Evolutionary conservation across 352 stramenopile genomes (phyloP).

Genomic region (Pythium diclinum): DNA sequence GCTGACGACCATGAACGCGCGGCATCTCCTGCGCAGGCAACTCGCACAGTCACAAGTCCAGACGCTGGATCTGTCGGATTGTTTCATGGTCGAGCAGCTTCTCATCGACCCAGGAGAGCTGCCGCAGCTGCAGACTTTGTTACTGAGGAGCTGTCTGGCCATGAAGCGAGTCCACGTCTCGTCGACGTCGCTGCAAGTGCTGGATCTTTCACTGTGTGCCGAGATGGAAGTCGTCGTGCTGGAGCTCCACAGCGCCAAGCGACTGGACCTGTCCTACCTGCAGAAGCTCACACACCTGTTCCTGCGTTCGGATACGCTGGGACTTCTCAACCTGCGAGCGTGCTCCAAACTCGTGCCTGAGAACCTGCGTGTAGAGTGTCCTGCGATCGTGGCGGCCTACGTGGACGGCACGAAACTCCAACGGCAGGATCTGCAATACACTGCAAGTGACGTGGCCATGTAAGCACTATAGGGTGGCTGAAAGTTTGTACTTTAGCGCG

Average conservation of each 20-base stretch:
- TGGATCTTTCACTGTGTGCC: slow-evolving; percentile 46
- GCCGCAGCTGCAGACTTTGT: slow-evolving; percentile 38
- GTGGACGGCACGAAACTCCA: slow-evolving; percentile 47
- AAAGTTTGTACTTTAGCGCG: background rate
- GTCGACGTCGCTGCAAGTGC: slow-evolving; percentile 35
- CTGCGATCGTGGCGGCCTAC: slow-evolving; percentile 33
- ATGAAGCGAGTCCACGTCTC: slow-evolving; percentile 59
- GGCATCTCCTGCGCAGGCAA: slow-evolving; percentile 42
- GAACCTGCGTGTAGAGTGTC: slow-evolving; percentile 39
- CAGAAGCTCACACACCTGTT: slow-evolving; percentile 55
- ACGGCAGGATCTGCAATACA: slow-evolving; percentile 32
- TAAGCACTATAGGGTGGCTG: slow-evolving; percentile 1
- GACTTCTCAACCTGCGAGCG: slow-evolving; percentile 41
- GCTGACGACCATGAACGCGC: slow-evolving; percentile 39
- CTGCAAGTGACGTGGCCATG: slow-evolving; percentile 4
- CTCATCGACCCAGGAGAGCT: slow-evolving; percentile 55
- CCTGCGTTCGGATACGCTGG: slow-evolving; percentile 42
- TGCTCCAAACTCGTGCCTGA: slow-evolving; percentile 38
- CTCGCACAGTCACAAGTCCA: slow-evolving; percentile 32
- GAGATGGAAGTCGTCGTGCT: slow-evolving; percentile 46
- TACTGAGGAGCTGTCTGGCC: slow-evolving; percentile 42
- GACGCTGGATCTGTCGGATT: slow-evolving; percentile 40
- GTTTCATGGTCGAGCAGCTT: slow-evolving; percentile 54
- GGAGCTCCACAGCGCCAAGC: slow-evolving; percentile 32
- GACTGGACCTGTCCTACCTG: slow-evolving; percentile 61